Base-by-base conservation (phyloP, 805 yeast species). In the Lipomyces spencermartinsiae region DNA sequence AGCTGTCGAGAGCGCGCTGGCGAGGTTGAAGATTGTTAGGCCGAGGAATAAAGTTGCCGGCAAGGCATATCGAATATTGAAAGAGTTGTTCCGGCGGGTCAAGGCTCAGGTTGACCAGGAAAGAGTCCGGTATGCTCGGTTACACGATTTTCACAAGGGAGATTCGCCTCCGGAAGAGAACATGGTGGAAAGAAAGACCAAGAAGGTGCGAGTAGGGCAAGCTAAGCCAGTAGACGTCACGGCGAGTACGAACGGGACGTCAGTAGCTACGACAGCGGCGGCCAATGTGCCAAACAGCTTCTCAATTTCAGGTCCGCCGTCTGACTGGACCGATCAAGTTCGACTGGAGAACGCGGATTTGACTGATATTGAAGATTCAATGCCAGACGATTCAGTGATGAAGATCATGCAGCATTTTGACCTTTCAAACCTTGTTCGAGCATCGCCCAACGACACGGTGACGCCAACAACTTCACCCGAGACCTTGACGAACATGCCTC, bases 31-130 rank as follows among this genome's bases (percentile, higher is more conserved):
- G 22, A 37, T 49, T 1, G 63, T 67, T 6, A 55, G 72, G 46
- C 9, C 64, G 25, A 34, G 43, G 46, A 69, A 66, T 53, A 69
- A 67, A 59, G 59, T 64, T 14, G 72, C 72, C 2, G 58, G 53
- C 22, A 66, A 69, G 49, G 70, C 72, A 16, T 66, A 67, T 43
- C 56, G 66, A 19, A 64, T 69, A 8, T 31, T 69, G 34, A 67
- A 69, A 34, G 72, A 68, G 58, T 59, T 68, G 12, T 63, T 65
- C 19, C 67, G 70, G 43, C 59, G 68, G 25, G 70, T 68, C 19
- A 69, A 69, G 39, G 62, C 67, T 46, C 67, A 67, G 25, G 70
- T 66, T 12, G 67, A 69, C 43, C 60, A 71, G 6, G 72, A 69
- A 59, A 67, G 64, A 60, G 60, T 58, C 5, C 61, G 68, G 31